Base-by-base conservation (phyloP, 2,329 filamentous ascomycete species). In the Colletotrichum melonis region DNA sequence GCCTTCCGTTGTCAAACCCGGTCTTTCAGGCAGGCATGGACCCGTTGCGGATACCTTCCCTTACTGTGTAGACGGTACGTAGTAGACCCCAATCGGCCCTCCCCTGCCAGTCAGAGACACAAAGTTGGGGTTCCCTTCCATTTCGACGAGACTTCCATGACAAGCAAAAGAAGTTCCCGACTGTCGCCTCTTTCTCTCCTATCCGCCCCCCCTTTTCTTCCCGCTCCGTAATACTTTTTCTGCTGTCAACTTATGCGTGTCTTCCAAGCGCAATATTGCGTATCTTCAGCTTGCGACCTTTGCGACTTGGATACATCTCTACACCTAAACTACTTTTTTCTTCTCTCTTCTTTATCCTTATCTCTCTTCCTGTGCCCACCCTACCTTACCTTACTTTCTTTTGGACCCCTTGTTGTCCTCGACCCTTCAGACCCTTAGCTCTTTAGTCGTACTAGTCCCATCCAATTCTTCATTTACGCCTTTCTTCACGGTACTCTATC, bases 371-470 rank as follows among this genome's bases (percentile, higher is more conserved):
- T 58, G 64, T 32, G 16, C 54, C 57, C 26, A 35, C 54, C 42
- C 63, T 38, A 19, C 11, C 30, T 55, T 32, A 32, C 30, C 30
- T 32, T 9, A 32, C 11, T n/a, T 55, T 69, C 62, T 56, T 57
- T 49, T 30, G 35, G 30, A 32, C 52, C 69, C 69, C 65, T 63
- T 63, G 69, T 56, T 58, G n/a, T 4, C 26, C 30, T 56, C 30
- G 54, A 42, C 30, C 26, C 55, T 66, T 66, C 62, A 46, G 38
- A 56, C 60, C 46, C 65, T 52, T 52, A 58, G 19, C 42, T 19
- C 19, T 42, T 55, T 11, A 35, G 16, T 19, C 12, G 59, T 12
- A n/a, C 22, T 65, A 38, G 49, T 42, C 54, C 30, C 19, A 19
- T 49, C 35, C 52, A 19, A 57, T 46, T 56, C 52, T 57, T 65